These are phyloP conservation scores for Penstemon barbatus DNA, from an alignment of 257 asterid species.

Conservation along the genomic window DNA sequence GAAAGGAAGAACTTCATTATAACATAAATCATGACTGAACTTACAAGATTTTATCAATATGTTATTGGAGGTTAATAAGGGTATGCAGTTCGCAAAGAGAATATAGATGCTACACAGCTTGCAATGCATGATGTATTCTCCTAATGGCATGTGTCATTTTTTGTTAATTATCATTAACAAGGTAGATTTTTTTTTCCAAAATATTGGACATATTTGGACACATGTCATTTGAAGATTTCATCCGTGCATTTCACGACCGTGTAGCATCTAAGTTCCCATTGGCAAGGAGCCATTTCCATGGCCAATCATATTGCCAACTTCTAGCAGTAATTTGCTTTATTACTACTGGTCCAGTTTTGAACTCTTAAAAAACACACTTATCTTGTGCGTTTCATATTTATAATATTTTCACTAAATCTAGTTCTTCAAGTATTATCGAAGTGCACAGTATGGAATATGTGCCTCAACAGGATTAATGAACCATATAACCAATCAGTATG, in stretches of 20 bases:
- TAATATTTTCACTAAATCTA: background rate
- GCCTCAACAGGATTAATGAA: background rate
- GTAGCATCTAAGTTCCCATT: no score
- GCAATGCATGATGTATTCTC: no score
- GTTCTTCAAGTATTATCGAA: background rate
- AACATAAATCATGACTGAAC: background rate
- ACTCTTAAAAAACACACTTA: background rate
- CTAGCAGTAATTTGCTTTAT: background rate
- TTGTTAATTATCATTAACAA: no score
- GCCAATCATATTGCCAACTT: background rate
- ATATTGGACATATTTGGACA: no score
- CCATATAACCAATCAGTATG: background rate
- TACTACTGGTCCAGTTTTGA: background rate
- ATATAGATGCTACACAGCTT: no score
- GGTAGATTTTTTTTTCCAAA: no score
- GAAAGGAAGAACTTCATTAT: background rate
- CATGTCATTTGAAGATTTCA: no score
- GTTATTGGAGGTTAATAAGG: background rate
- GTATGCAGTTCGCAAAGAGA: background rate
- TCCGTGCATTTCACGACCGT: no score
- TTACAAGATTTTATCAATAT: background rate
- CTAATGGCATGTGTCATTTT: no score
- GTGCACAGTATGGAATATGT: background rate
- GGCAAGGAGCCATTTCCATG: background rate
- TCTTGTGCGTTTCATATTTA: background rate